A percentile compares a stretch with the other conserved stretches of the same genome.
phyloP scores from a whole-genome alignment of 2,329 filamentous ascomycete genomes.

The Diaporthe aspalathi region DNA sequence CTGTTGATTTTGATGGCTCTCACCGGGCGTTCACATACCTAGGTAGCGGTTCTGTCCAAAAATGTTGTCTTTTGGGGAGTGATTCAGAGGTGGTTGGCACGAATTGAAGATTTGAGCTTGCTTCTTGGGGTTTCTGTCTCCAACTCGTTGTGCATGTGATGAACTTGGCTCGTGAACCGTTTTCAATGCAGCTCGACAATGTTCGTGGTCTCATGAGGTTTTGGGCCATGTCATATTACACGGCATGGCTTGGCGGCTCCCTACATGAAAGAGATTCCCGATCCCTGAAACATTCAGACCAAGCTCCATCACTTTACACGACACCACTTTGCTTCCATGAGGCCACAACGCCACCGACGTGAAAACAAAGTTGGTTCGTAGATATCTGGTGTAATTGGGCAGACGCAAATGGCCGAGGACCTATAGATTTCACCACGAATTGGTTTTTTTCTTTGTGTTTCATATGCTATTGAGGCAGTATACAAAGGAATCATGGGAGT shows the following conservation, averaged over 20 bases:
- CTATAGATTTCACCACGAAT: not conserved
- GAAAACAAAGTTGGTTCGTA: not conserved
- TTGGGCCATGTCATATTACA: not conserved
- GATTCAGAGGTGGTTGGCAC: not conserved
- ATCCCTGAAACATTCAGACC: too few species aligned
- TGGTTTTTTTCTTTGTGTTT: not conserved
- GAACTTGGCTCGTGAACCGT: not conserved
- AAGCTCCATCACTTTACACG: not conserved
- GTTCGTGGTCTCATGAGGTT: not conserved
- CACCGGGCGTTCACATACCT: too few species aligned
- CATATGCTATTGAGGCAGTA: too few species aligned
- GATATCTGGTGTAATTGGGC: not conserved
- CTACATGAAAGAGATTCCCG: not conserved
- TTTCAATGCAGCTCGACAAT: too few species aligned
- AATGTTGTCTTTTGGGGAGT: too few species aligned
- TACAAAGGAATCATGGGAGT: not conserved
- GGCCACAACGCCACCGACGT: not conserved
- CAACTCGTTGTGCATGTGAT: not conserved
- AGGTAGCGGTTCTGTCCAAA: not conserved
- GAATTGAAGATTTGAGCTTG: not conserved
- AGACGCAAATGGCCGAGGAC: not conserved
- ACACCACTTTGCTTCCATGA: too few species aligned
- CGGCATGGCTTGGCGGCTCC: not conserved
- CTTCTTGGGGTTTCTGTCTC: not conserved
- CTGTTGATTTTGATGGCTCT: not conserved